Conservation (phyloP, 805 yeast genomes). For the Candida tibetensis region DNA sequence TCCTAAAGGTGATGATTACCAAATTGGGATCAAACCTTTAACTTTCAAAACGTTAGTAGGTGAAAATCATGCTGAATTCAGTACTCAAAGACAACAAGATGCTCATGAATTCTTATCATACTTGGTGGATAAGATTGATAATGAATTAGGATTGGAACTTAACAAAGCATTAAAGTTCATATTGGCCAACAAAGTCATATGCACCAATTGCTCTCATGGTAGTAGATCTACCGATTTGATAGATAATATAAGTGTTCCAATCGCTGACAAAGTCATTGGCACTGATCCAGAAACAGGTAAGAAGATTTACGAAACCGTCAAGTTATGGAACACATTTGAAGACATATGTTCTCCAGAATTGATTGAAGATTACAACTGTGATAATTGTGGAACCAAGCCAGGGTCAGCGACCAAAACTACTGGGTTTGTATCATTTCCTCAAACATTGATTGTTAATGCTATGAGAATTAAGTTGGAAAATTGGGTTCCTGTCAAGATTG, state of each 20-base stretch:
- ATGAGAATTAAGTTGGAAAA: conserved; percentile 79
- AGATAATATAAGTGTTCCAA: conserved; percentile 64
- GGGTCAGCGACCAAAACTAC: conserved; percentile 38
- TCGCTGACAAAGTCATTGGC: conserved; percentile 40
- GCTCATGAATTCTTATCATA: conserved; percentile 84
- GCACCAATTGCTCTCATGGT: conserved; percentile 58
- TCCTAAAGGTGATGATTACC: conserved; percentile 49
- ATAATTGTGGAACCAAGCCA: conserved; percentile 42
- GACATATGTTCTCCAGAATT: conserved; percentile 46
- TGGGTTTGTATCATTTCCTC: conserved; percentile 64
- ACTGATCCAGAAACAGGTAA: conserved; percentile 43
- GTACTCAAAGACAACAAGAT: conserved; percentile 89
- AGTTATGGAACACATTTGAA: conserved; percentile 49
- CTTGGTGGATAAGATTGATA: conserved; percentile 61
- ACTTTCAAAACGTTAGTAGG: conserved; percentile 78
- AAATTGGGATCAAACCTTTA: conserved; percentile 73
- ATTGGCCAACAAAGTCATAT: conserved; percentile 59
- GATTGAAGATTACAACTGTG: conserved; percentile 62
- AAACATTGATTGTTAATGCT: conserved; percentile 66
- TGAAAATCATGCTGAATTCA: conserved; percentile 73
- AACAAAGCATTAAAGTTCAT: conserved; percentile 62
- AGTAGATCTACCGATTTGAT: conserved; percentile 52
- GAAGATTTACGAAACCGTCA: conserved; percentile 47
- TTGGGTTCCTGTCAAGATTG: conserved; percentile 86
- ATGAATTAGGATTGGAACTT: conserved; percentile 42